phyloP scores from a whole-genome alignment of 108 stramenopile species.

The Mayamaea pseudoterrestris region DNA sequence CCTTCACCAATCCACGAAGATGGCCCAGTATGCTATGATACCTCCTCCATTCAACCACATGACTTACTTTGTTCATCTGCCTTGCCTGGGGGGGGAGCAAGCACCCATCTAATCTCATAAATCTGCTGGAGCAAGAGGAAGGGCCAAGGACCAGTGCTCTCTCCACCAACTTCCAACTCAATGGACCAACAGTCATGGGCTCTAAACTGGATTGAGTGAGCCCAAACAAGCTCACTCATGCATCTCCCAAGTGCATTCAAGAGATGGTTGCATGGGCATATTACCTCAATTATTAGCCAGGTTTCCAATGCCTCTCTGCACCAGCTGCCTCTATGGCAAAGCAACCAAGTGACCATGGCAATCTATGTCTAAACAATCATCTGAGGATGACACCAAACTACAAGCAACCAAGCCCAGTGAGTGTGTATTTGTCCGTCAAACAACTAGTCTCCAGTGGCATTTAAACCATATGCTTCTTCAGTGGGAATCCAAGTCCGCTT shows the following conservation, averaged over 20 bases:
- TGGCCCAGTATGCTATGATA: neutral
- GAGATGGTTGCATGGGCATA: conserved; percentile 20
- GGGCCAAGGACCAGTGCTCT: neutral
- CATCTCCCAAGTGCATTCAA: conserved; percentile 10
- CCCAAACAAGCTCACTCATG: conserved; percentile 11
- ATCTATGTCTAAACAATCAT: neutral
- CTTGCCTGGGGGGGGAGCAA: neutral
- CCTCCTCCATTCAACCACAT: neutral
- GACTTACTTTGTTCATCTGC: too few relatives aligned
- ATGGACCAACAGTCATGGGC: neutral
- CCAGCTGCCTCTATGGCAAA: conserved; percentile 13
- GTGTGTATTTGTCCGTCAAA: conserved; percentile 31
- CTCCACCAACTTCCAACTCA: neutral
- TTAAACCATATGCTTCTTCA: conserved; percentile 11
- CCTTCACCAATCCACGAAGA: too few relatives aligned
- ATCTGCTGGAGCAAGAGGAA: neutral
- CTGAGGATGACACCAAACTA: neutral
- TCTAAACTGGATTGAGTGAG: neutral
- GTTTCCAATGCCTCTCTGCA: conserved; percentile 20
- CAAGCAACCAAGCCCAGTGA: conserved; percentile 14
- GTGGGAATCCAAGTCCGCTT: conserved; percentile 9
- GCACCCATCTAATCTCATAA: neutral
- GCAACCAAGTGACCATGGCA: conserved; percentile 5
- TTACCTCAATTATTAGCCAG: conserved; percentile 14
- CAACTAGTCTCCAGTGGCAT: conserved; percentile 27